phyloP scores from a whole-genome alignment of 441 rosid genomes.

The Pelargonium myrrhifolium region DNA sequence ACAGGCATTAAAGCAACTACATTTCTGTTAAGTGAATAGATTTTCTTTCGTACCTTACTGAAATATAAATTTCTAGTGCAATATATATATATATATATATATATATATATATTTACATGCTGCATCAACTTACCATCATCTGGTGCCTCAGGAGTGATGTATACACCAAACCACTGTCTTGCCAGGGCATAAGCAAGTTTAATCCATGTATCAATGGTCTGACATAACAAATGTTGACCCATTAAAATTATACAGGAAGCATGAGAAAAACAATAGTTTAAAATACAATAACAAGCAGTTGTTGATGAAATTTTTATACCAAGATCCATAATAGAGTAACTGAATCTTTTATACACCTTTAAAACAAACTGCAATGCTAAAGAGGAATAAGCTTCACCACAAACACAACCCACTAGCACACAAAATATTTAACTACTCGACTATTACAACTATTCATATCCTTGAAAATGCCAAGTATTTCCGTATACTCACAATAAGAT shows the following conservation, averaged over 20 bases:
- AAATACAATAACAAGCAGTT: neutral
- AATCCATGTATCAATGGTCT: conserved; percentile 86
- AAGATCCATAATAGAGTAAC: no score
- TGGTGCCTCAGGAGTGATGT: conserved; percentile 69
- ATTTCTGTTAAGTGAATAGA: neutral
- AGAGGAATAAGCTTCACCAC: no score
- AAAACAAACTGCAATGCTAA: no score
- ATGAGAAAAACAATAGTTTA: neutral
- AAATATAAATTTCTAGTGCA: conserved; percentile 3
- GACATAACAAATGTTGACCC: conserved; percentile 29
- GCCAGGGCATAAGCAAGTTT: conserved; percentile 92
- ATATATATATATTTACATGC: conserved; percentile 3
- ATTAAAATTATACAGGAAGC: conserved; percentile 21
- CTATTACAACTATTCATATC: no score
- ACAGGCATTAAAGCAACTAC: conserved; percentile 20
- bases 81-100: neutral
- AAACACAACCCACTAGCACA: no score
- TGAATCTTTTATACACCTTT: no score
- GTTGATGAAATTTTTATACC: no score
- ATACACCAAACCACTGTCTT: conserved; percentile 97
- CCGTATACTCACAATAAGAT: no score
- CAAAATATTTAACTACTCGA: no score
- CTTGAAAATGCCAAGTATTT: no score
- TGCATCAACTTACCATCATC: conserved; percentile 65
- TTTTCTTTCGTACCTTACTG: neutral